These are phyloP conservation scores for Maudiozyma bulderi DNA, from an alignment of 805 yeast species.

Conservation along the genomic window DNA sequence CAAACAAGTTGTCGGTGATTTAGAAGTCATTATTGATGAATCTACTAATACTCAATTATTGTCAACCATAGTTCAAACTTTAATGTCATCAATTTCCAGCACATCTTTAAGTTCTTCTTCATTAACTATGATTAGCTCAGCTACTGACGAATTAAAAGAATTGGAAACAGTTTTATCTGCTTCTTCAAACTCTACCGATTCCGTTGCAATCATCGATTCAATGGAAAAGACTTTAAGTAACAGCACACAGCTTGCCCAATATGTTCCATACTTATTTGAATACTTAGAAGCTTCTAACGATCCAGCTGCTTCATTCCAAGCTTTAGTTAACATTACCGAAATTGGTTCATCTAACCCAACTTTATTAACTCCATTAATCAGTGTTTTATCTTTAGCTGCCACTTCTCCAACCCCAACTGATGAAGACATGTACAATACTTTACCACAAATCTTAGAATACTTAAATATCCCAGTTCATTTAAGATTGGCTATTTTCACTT, in stretches of 20 bases:
- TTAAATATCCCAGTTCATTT: slow-evolving; percentile 21
- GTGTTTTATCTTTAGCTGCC: slow-evolving; percentile 13
- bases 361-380: slow-evolving; percentile 15
- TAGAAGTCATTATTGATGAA: slow-evolving; percentile 11
- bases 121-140: slow-evolving; percentile 11
- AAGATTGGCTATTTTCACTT: slow-evolving; percentile 24
- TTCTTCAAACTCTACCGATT: slow-evolving; percentile 16
- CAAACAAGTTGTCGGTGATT: slow-evolving; percentile 12
- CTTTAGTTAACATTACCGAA: slow-evolving; percentile 18
- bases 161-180: slow-evolving; percentile 15
- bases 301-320: slow-evolving; percentile 16
- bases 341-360: slow-evolving; percentile 17
- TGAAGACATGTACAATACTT: slow-evolving; percentile 14
- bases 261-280: slow-evolving; percentile 17
- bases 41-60: slow-evolving; percentile 14
- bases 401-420: slow-evolving; percentile 9
- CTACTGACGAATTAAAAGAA: slow-evolving; percentile 18
- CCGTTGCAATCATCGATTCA: slow-evolving; percentile 12
- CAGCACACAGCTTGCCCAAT: slow-evolving; percentile 9
- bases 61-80: slow-evolving; percentile 10
- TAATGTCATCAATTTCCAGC: slow-evolving; percentile 11
- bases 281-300: slow-evolving; percentile 17
- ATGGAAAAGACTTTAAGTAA: slow-evolving; percentile 11
- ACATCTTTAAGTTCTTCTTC: slow-evolving; percentile 5
- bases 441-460: slow-evolving; percentile 19